These are phyloP conservation scores for Isabelozyma heimii DNA, from an alignment of 805 yeast species.

Conservation along the genomic window DNA sequence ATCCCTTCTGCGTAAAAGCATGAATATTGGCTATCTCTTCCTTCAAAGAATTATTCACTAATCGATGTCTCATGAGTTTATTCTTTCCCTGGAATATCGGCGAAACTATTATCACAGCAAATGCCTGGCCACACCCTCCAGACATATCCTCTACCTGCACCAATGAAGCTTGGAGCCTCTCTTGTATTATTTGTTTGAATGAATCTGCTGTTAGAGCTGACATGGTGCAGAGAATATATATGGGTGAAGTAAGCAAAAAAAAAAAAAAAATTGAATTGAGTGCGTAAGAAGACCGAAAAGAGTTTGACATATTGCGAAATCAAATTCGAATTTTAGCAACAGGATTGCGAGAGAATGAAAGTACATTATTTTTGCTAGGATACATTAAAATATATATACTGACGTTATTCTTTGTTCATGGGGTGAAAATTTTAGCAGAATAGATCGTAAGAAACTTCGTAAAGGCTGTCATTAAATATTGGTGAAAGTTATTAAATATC, in stretches of 20 bases:
- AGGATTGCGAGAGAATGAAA: not conserved
- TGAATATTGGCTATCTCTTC: slow-evolving; percentile 87
- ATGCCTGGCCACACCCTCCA: slow-evolving; percentile 98
- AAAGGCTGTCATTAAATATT: not conserved
- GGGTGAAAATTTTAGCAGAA: no score
- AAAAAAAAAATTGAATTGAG: not conserved
- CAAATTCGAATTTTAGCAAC: not conserved
- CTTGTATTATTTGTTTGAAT: slow-evolving; percentile 49
- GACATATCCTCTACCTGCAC: slow-evolving; percentile 76
- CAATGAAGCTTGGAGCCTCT: slow-evolving; percentile 56
- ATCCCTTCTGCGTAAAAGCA: slow-evolving; percentile 91
- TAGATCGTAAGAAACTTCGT: not conserved
- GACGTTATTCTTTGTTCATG: no score
- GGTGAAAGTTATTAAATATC: slow-evolving; percentile 6
- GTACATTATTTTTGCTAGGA: not conserved
- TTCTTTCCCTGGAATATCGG: slow-evolving; percentile 74
- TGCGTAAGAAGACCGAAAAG: not conserved
- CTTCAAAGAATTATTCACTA: slow-evolving; percentile 75
- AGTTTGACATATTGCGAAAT: not conserved
- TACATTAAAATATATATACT: not conserved
- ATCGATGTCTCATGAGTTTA: slow-evolving; percentile 78
- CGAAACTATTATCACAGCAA: slow-evolving; percentile 84
- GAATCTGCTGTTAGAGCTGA: slow-evolving; percentile 34
- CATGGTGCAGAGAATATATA: not conserved
- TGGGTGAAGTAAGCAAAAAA: no score